Conservation (phyloP, 2,329 filamentous ascomycete genomes). For the Trichoderma lentiforme region DNA sequence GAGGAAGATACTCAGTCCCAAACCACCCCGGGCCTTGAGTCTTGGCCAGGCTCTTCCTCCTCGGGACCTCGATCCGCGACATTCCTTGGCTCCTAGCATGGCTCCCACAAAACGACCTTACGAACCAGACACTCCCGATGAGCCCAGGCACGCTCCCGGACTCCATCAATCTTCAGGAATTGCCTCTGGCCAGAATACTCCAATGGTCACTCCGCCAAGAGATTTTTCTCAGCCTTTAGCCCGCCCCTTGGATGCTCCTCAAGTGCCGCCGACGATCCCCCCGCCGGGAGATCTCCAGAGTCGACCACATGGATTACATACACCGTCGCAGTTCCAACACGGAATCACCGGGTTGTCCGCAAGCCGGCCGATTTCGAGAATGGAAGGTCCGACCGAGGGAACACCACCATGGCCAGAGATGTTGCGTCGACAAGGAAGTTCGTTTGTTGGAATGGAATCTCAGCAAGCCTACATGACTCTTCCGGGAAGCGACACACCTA, state of each 20-base stretch:
- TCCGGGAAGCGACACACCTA: slow-evolving; percentile 38
- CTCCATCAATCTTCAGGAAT: slow-evolving; percentile 28
- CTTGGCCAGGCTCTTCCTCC: slow-evolving; percentile 26
- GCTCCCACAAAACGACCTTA: slow-evolving; percentile 34
- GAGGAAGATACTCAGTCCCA: slow-evolving; percentile 34
- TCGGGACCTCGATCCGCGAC: slow-evolving; percentile 27
- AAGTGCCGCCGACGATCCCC: slow-evolving; percentile 24
- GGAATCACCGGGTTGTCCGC: slow-evolving; percentile 22
- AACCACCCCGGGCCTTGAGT: slow-evolving; percentile 29
- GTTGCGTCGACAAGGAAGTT: slow-evolving; percentile 30
- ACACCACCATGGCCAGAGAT: slow-evolving; percentile 33
- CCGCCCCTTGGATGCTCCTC: slow-evolving; percentile 24
- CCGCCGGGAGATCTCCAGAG: slow-evolving; percentile 23
- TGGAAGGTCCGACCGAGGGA: slow-evolving; percentile 24
- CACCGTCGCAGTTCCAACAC: slow-evolving; percentile 26
- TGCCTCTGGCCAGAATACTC: slow-evolving; percentile 23
- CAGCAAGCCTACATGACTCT: slow-evolving; percentile 40
- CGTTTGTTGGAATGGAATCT: slow-evolving; percentile 30
- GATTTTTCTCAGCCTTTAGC: slow-evolving; percentile 37
- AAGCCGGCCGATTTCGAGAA: slow-evolving; percentile 24
- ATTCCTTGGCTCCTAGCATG: slow-evolving; percentile 22
- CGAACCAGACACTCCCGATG: slow-evolving; percentile 29
- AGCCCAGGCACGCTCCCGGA: slow-evolving; percentile 26
- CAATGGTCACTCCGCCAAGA: slow-evolving; percentile 30
- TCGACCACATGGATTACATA: slow-evolving; percentile 19